Evolutionary conservation across 805 yeast species (phyloP), one percentile per base, ranked within the genome.

Genomic region (Teunomyces stri): DNA sequence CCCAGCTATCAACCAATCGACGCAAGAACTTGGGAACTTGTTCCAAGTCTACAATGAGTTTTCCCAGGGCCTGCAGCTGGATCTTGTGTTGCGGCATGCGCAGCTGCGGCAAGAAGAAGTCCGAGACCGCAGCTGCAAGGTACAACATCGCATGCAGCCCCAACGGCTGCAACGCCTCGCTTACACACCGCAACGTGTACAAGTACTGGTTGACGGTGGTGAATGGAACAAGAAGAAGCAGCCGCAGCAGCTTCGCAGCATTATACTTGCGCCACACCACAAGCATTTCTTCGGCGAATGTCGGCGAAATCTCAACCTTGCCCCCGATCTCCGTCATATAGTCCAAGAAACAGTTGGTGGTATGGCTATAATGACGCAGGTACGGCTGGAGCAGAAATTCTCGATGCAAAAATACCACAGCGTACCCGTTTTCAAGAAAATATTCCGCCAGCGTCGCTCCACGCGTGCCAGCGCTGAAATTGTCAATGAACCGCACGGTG

Each of bases 111-210:
- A 94, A 75, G 69, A 91, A 94, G 67, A 94, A 94, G 64, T 94
- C 99, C 6, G 96, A 88, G 0, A 94, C 99, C 0, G 99, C 99
- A 6, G 99, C 98, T 0, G 99, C 99, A 45, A 94, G 74, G 62
- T 85, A 94, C 62, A 92, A 89, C 35, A 94, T 63, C 0, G 90
- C 88, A 46, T 70, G 71, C 4, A 76, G 65, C 2, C 82, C 86
- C 34, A 79, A 63, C 3, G 69, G 67, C 45, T 82, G 78, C 59
- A 92, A 64, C 37, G 76, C 72, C 51, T 76, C 75, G 1, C 94
- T 84, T 7, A 88, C 72, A 31, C 81, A 68, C 52, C 84, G 81
- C 54, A 94, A 72, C 0, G 97, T 89, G 75, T 88, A 92, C 47
- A 94, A 68, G 58, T 94, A 94, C 63, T 94, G 97, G 61, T 89